Evolutionary conservation across 352 stramenopile genomes (phyloP), one percentile per base, ranked within the genome.

Genomic region (Globisporangium carolinianum): DNA sequence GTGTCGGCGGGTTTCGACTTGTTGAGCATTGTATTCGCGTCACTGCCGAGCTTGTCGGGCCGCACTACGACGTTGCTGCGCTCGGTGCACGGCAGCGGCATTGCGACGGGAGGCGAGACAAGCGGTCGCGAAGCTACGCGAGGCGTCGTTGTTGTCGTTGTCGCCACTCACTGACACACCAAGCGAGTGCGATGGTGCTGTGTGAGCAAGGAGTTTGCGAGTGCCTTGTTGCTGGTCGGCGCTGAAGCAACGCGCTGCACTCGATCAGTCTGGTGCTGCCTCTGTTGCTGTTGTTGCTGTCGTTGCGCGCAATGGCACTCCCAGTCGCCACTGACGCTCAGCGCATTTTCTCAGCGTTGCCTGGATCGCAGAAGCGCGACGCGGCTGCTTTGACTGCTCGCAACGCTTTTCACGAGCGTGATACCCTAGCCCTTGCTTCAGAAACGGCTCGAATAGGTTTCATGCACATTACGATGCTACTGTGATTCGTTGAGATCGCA

Each of bases 61-160:
- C 57, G 57, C 42, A 63, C 57, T 15, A 50, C 42, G 6, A 50
- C 57, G 36, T 53, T 46, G 17, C 14, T 37, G 56, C 49, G 47
- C 57, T 62, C 57, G 18, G 36, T 43, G 15, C 57, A 63, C 57
- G 57, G 50, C 57, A 63, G 32, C 46, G 43, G 41, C 57, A 24
- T 24, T 24, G 18, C 18, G 18, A 24, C 18, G 18, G 18, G 18
- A 24, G 18, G 18, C 18, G 18, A 24, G 18, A 24, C 18, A 24
- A 24, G 18, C 18, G 18, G 18, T 24, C 18, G 18, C 18, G 18
- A 24, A 24, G 18, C 18, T 24, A 24, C 18, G 0, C 18, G 18
- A 24, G 18, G 18, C 18, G 18, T 24, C 18, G 18, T 24, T 24
- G 18, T 24, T 24, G 18, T 24, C 18, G 18, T 24, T 24, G 18